phyloP scores from a whole-genome alignment of 164 flowering plant genomes.

The Aristolochia contorta region DNA sequence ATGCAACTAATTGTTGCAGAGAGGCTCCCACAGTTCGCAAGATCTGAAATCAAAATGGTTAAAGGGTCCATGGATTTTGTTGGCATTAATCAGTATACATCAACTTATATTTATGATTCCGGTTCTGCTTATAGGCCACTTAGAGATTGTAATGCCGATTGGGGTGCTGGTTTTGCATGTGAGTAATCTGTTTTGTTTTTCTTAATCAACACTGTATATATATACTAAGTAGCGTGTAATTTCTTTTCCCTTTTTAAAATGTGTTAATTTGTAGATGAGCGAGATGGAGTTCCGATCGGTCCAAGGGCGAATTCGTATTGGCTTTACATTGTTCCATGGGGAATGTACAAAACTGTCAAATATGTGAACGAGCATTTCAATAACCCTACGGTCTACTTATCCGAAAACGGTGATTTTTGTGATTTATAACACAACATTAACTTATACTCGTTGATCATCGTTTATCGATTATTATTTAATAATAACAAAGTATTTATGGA shows the following conservation, averaged over 20 bases:
- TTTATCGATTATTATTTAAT: too few species aligned
- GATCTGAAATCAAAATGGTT: slow-evolving; percentile 46
- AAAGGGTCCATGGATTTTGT: slow-evolving; percentile 56
- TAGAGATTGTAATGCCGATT: slow-evolving; percentile 45
- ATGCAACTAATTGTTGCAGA: slow-evolving; percentile 47
- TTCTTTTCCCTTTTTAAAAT: neutral
- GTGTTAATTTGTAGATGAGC: slow-evolving; percentile 18
- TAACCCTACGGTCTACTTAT: slow-evolving; percentile 42
- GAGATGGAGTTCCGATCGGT: slow-evolving; percentile 41
- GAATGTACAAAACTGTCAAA: slow-evolving; percentile 50
- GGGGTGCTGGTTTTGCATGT: slow-evolving; percentile 61
- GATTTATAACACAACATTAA: neutral
- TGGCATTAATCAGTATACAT: slow-evolving; percentile 61
- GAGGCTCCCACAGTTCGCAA: slow-evolving; percentile 52
- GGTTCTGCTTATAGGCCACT: slow-evolving; percentile 14
- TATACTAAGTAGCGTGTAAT: neutral
- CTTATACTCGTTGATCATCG: neutral
- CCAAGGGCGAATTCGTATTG: slow-evolving; percentile 47
- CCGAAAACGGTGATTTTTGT: slow-evolving; percentile 44
- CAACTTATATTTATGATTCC: slow-evolving; percentile 51
- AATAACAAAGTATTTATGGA: neutral
- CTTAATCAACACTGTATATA: neutral
- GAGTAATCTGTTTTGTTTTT: slow-evolving; percentile 13
- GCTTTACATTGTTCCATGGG: slow-evolving; percentile 74
- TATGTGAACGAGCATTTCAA: slow-evolving; percentile 54